Evolutionary conservation across 768 basidiomycete genomes (phyloP), one percentile per base, ranked within the genome.

Genomic region (Serendipita sp.): DNA sequence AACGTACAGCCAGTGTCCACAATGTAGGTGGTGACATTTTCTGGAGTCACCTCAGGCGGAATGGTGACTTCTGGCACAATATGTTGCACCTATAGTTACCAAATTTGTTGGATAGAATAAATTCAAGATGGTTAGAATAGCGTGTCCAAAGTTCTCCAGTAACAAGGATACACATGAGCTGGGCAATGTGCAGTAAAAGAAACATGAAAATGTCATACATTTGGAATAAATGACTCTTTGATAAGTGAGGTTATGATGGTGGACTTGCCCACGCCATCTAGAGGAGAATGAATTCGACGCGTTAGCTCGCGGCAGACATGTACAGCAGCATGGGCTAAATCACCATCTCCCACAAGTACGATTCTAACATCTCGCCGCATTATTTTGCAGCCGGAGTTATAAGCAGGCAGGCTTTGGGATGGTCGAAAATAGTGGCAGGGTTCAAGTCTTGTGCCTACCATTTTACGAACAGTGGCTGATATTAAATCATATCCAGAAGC

Each of bases 241-340:
- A 99, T 97, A 71, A 97, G 80, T 38, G 92, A 92, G 20, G 92
- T 96, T 71, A 98, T 84, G 71, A 98, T 93, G 50, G 92, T 93
- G 72, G 91, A 94, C 78, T 99, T 99, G 66, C 95, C 95, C 68
- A 97, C 95, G 67, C 90, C 90, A 78, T 95, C 93, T 97, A 72
- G 42, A 61, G 61, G 62, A 63, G 42, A 56, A 13, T 26, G 20
- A n/a, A 51, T 9, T 26, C 9, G 53, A 24, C 53, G 63, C 41
- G 45, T 65, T 60, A 66, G 60, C 13, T 60, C 2, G 24, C 5
- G 60, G 48, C 42, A 60, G 62, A 60, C 17, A 50, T 63, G 60
- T 24, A 64, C 50, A 63, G 62, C 56, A 42, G 42, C 44, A 62
- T 16, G 51, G 61, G 17, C 50, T 17, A 42, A 71, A 85, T 68